A percentile compares a stretch with the other conserved stretches of the same genome.
Evolutionary conservation across 768 basidiomycete genomes (phyloP).

Genomic region (Rhizopogon sp.): DNA sequence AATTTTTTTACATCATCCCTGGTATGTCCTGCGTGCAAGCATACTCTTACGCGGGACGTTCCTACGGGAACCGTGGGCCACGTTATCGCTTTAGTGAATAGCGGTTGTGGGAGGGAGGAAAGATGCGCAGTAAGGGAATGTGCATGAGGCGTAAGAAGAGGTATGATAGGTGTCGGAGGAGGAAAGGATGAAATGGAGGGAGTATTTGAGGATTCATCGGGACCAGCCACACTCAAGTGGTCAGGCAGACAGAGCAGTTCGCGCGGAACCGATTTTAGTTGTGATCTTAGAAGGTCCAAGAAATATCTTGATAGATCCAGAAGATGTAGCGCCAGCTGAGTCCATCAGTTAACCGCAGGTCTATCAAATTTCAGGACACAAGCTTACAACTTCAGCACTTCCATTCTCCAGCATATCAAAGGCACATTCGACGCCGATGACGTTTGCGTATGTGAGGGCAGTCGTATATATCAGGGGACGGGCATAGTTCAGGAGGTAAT

Average conservation of each 20-base stretch:
- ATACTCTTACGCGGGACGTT: constrained; percentile 81
- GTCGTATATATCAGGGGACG: constrained; percentile 92
- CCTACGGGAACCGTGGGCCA: constrained; percentile 91
- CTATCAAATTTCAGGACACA: background rate
- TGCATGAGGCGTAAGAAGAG: constrained; percentile 72
- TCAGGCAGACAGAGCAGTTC: constrained; percentile 21
- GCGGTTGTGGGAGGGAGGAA: constrained; percentile 21
- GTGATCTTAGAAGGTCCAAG: constrained; percentile 25
- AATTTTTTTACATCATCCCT: constrained; percentile 56
- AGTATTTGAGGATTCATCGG: background rate
- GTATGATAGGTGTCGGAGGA: constrained; percentile 72
- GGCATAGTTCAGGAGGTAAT: constrained; percentile 90
- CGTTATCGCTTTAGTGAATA: constrained; percentile 70
- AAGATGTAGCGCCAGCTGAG: constrained; percentile 27
- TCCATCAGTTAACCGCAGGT: constrained; percentile 21
- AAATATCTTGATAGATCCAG: constrained; percentile 24
- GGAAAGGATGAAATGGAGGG: background rate
- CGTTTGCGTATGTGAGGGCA: constrained; percentile 68
- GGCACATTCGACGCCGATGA: constrained; percentile 70
- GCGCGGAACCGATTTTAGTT: constrained; percentile 23
- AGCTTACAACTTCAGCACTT: constrained; percentile 46
- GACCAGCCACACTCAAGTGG: constrained; percentile 7
- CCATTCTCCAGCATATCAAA: constrained; percentile 76
- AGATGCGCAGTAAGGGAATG: constrained; percentile 58
- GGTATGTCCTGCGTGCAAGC: constrained; percentile 77